phyloP scores from a whole-genome alignment of 2,329 filamentous ascomycete species.

The Gnomoniopsis smithogilvyi region DNA sequence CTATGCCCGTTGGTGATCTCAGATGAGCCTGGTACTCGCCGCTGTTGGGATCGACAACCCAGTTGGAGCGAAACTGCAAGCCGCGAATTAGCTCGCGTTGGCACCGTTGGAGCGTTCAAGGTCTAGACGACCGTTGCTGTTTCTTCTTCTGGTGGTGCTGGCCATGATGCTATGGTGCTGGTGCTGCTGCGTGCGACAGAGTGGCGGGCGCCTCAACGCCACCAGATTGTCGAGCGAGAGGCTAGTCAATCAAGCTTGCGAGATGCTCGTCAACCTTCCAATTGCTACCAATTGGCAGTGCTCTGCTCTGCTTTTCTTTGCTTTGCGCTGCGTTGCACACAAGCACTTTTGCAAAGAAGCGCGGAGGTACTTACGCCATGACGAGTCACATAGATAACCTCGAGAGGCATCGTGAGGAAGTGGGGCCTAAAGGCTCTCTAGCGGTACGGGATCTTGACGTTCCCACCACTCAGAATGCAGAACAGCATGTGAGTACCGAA shows the following conservation, averaged over 20 bases:
- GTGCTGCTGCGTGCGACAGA: too few species aligned
- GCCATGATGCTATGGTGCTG: neutral
- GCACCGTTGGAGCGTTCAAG: constrained; percentile 7
- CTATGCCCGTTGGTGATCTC: constrained; percentile 80
- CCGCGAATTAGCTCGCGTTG: constrained; percentile 12
- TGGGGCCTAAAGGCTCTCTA: neutral
- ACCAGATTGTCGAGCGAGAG: neutral
- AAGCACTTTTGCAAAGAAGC: constrained; percentile 11
- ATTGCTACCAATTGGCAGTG: too few species aligned
- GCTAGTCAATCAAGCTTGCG: too few species aligned
- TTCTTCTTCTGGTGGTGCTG: neutral
- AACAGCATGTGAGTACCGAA: neutral
- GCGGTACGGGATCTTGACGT: neutral
- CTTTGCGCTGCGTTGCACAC: too few species aligned
- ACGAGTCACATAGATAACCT: constrained; percentile 70
- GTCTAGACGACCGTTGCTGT: neutral
- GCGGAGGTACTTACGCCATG: constrained; percentile 61
- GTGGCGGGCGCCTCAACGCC: too few species aligned
- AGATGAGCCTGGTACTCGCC: constrained; percentile 74
- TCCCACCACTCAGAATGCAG: neutral
- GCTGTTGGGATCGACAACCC: constrained; percentile 77
- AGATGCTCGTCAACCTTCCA: neutral
- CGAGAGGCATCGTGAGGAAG: constrained; percentile 54
- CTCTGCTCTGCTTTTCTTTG: too few species aligned
- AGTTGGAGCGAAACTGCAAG: constrained; percentile 80